A percentile compares a stretch with the other conserved stretches of the same genome.
Evolutionary conservation across 2,329 filamentous ascomycete genomes (phyloP).

Genomic region (Penicillium sp.): DNA sequence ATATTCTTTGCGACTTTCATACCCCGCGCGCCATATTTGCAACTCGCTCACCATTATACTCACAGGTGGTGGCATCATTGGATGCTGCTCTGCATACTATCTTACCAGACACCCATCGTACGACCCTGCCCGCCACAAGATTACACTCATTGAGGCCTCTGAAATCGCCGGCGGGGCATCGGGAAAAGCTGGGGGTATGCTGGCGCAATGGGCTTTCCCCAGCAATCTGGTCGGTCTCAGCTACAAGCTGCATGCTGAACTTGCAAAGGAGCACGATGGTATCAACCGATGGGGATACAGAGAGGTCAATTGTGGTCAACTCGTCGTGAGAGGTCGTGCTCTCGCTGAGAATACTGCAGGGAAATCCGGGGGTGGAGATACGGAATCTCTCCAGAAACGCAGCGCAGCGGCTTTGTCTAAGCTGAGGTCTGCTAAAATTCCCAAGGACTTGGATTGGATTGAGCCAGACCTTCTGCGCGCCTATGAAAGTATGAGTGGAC

Average conservation of each 20-base stretch:
- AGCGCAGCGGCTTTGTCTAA: slow-evolving; percentile 44
- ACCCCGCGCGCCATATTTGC: slow-evolving; percentile 18
- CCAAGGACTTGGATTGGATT: slow-evolving; percentile 77
- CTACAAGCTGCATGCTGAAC: slow-evolving; percentile 70
- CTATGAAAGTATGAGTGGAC: slow-evolving; percentile 77
- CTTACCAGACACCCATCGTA: slow-evolving; percentile 77
- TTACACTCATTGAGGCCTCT: slow-evolving; percentile 80
- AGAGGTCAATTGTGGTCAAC: slow-evolving; percentile 62
- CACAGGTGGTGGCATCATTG: slow-evolving; percentile 82
- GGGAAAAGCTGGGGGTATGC: slow-evolving; percentile 83
- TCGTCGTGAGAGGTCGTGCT: slow-evolving; percentile 45
- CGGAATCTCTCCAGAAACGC: slow-evolving; percentile 50
- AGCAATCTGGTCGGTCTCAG: slow-evolving; percentile 73
- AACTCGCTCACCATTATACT: slow-evolving; percentile 12
- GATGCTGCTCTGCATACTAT: slow-evolving; percentile 83
- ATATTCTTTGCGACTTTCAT: slow-evolving; percentile 2
- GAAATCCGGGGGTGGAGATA: slow-evolving; percentile 27
- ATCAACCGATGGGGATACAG: slow-evolving; percentile 78
- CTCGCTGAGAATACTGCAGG: slow-evolving; percentile 28
- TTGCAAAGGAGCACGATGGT: slow-evolving; percentile 76
- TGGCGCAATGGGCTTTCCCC: slow-evolving; percentile 89
- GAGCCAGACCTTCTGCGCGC: slow-evolving; percentile 55
- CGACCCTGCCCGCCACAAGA: slow-evolving; percentile 62
- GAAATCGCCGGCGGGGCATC: slow-evolving; percentile 83
- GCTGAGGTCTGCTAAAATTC: slow-evolving; percentile 54